Base-by-base conservation (phyloP, 768 basidiomycete species). In the Pleurotus ostreatus region DNA sequence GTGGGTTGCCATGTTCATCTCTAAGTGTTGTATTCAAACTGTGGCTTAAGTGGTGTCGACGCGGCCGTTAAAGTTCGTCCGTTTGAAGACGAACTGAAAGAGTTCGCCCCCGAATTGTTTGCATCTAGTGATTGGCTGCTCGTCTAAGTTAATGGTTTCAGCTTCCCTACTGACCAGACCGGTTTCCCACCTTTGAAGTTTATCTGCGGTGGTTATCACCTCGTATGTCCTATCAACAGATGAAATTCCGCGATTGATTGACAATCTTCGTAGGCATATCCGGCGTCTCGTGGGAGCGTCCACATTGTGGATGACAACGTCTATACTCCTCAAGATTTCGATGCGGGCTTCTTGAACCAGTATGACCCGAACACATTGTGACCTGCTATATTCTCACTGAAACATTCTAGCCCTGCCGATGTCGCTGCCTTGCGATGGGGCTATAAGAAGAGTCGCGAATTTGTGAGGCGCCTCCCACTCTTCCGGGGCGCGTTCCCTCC, bases 51-150 rank as follows among this genome's bases (percentile, higher is more conserved):
- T 46, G 71, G 61, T 4, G 56, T 70, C 11, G 78, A 79, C 44
- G 67, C 65, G 18, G 75, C 69, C 18, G 60, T 74, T 55, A 78
- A 78, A 59, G 51, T 77, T 16, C 72, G 78, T 20, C 77, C 78
- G 6, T 65, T 55, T 13, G 52, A 47, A 16, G 63, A 69, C 0
- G 77, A 79, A 30, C 63, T 75, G 22, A 62, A 65, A 8, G 65
- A 62, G n/a, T 62, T 78, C 23, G 74, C 75, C 0, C 65, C 73
- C 9, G 62, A 62, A 4, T 79, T 3, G 68, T 54, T 3, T 11
- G n/a, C 16, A 30, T 30, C 30, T 30, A 30, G 6, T 30, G 30
- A 30, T 30, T 8, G 30, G 4, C 3, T 30, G 30, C 30, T 8
- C 30, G 9, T 30, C 30, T 30, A 30, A 30, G 2, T 23, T 23